phyloP scores from a whole-genome alignment of 495 filamentous ascomycete species.

The Usnea hakonensis region DNA sequence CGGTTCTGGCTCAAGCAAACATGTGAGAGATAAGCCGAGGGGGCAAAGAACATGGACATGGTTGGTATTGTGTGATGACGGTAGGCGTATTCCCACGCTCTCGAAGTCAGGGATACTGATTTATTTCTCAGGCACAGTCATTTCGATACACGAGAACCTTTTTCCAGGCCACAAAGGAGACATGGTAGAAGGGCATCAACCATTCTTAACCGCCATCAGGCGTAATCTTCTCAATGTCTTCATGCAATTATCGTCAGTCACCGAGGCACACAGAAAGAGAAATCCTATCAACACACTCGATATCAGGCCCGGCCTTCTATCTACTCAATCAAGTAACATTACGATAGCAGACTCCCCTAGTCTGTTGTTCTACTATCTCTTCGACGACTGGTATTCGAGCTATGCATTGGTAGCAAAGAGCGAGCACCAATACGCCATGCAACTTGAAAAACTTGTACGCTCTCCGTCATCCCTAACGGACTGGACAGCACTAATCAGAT shows the following conservation, averaged over 20 bases:
- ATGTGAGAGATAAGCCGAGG: slow-evolving; percentile 47
- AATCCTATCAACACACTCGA: slow-evolving; percentile 34
- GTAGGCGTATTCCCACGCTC: slow-evolving; percentile 26
- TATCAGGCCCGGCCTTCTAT: slow-evolving; percentile 27
- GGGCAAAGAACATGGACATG: slow-evolving; percentile 67
- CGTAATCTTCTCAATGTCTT: slow-evolving; percentile 67
- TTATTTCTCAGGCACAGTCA: slow-evolving; percentile 47
- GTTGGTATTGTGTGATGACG: slow-evolving; percentile 74
- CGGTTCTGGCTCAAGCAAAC: slow-evolving; percentile 16
- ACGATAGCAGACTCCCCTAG: slow-evolving; percentile 59
- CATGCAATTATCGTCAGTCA: slow-evolving; percentile 52
- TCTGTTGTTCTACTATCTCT: slow-evolving; percentile 77
- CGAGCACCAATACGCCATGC: slow-evolving; percentile 52
- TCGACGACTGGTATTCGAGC: slow-evolving; percentile 75
- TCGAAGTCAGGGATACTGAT: neutral
- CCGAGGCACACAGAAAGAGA: slow-evolving; percentile 10
- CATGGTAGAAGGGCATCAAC: slow-evolving; percentile 29
- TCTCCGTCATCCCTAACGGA: neutral
- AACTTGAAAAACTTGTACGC: slow-evolving; percentile 51
- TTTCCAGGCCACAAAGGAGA: slow-evolving; percentile 36
- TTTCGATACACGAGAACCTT: slow-evolving; percentile 69
- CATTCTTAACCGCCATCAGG: slow-evolving; percentile 48
- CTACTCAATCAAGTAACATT: slow-evolving; percentile 33
- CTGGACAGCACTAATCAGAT: slow-evolving; percentile 8
- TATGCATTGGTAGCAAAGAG: slow-evolving; percentile 54